A percentile compares a stretch with the other conserved stretches of the same genome.
Conservation (phyloP, 2,329 filamentous ascomycete genomes). For the Trichoderma asperellum region DNA sequence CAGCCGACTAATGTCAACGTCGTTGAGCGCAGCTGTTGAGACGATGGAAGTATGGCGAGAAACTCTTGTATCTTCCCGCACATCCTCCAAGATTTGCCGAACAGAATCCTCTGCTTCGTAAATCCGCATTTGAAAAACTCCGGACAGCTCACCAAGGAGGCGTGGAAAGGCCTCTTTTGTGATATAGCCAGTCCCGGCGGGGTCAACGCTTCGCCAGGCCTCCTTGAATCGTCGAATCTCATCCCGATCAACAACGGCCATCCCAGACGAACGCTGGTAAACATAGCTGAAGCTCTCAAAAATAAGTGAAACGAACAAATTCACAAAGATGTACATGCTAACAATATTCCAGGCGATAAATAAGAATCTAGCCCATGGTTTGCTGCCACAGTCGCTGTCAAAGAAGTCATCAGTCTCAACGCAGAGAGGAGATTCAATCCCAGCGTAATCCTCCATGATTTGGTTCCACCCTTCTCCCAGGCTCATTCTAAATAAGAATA, state of each 20-base stretch:
- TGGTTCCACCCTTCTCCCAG: conserved; percentile 96
- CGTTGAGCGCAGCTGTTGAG: conserved; percentile 53
- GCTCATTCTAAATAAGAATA: conserved; percentile 90
- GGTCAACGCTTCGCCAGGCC: conserved; percentile 95
- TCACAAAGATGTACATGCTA: conserved; percentile 99
- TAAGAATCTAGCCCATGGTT: conserved; percentile 81
- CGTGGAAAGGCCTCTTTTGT: conserved; percentile 86
- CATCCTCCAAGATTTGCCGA: conserved; percentile 81
- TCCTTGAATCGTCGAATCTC: conserved; percentile 97
- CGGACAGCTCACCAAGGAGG: conserved; percentile 87
- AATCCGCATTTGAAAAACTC: conserved; percentile 95
- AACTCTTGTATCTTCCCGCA: conserved; percentile 61
- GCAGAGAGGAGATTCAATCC: conserved; percentile 78
- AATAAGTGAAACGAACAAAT: conserved; percentile 96
- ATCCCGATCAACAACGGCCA: conserved; percentile 86
- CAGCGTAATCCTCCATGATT: conserved; percentile 94
- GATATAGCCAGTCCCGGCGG: conserved; percentile 88
- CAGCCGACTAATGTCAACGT: conserved; percentile 74
- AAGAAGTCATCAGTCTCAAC: conserved; percentile 74
- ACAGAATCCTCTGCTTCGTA: conserved; percentile 92
- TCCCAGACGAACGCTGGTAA: conserved; percentile 93
- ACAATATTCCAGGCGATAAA: conserved; percentile 99
- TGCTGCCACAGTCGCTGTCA: conserved; percentile 89
- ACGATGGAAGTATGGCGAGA: conserved; percentile 59
- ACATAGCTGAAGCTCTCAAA: conserved; percentile 99